A percentile compares a stretch with the other conserved stretches of the same genome.
Evolutionary conservation across 768 basidiomycete genomes (phyloP).

Genomic region (Mycena sanguinolenta): DNA sequence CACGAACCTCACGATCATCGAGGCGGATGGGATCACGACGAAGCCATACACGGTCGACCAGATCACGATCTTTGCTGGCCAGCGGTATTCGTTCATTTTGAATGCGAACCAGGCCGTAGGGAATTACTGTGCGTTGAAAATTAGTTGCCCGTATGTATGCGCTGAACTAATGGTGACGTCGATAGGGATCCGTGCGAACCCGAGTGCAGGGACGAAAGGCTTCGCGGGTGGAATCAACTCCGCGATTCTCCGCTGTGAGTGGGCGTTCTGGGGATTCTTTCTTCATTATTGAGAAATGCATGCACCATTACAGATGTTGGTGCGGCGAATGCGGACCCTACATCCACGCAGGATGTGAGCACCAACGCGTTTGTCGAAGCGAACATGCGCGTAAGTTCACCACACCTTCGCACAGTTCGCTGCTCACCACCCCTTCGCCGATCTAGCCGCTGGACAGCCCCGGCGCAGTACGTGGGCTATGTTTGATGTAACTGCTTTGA

Average conservation of each 20-base stretch:
- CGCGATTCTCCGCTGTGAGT: constrained; percentile 63
- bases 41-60: constrained; percentile 8
- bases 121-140: constrained; percentile 52
- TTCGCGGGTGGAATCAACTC: constrained; percentile 62
- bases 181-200: constrained; percentile 48
- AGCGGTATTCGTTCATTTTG: too few species aligned
- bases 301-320: constrained; percentile 39
- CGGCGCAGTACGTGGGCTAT: neutral
- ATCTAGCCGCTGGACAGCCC: neutral
- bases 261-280: too few species aligned
- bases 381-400: constrained; percentile 25
- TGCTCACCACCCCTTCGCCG: neutral
- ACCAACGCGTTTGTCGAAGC: constrained; percentile 47
- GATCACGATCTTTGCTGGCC: constrained; percentile 10
- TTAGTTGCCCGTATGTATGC: neutral
- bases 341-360: constrained; percentile 4
- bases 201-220: constrained; percentile 25
- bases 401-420: neutral
- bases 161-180: constrained; percentile 2
- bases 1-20: constrained; percentile 24
- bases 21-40: constrained; percentile 17
- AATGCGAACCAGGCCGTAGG: constrained; percentile 50
- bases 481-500: neutral
- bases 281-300: neutral
- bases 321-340: constrained; percentile 41